These are phyloP conservation scores for Corchorus capsularis DNA, from an alignment of 345 rosid species.

Conservation along the genomic window DNA sequence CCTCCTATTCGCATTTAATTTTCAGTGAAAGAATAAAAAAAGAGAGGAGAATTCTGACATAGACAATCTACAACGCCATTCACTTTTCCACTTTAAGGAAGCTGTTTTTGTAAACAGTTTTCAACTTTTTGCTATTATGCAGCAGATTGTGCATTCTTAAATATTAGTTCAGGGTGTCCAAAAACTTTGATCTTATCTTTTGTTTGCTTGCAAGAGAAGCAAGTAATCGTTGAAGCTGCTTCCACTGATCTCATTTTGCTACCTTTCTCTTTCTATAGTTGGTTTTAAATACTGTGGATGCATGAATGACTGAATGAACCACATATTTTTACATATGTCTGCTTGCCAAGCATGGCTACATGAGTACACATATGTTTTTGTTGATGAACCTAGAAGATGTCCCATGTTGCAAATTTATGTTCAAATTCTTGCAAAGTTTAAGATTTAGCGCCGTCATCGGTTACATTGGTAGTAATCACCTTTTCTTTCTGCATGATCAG, in stretches of 20 bases:
- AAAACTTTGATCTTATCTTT: not conserved
- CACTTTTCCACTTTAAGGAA: not conserved
- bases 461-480: conserved; percentile 6
- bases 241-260: not conserved
- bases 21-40: not conserved
- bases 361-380: not conserved
- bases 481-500: conserved; percentile 43
- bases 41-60: conserved; percentile 1
- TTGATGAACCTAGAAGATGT: not conserved
- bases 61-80: not conserved
- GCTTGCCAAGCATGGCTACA: not conserved
- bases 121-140: not conserved
- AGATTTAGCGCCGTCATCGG: not conserved
- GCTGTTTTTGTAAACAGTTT: not conserved
- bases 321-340: not conserved
- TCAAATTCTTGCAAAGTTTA: not conserved
- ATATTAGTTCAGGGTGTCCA: not conserved
- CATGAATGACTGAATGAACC: not conserved
- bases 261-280: not conserved
- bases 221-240: not conserved
- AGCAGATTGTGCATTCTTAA: not conserved
- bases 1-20: not conserved
- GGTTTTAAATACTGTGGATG: not conserved
- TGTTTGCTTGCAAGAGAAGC: not conserved
- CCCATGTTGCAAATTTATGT: not conserved